Evolutionary conservation across 1,139 yeast genomes (phyloP).

Genomic region (Pichia terricola): DNA sequence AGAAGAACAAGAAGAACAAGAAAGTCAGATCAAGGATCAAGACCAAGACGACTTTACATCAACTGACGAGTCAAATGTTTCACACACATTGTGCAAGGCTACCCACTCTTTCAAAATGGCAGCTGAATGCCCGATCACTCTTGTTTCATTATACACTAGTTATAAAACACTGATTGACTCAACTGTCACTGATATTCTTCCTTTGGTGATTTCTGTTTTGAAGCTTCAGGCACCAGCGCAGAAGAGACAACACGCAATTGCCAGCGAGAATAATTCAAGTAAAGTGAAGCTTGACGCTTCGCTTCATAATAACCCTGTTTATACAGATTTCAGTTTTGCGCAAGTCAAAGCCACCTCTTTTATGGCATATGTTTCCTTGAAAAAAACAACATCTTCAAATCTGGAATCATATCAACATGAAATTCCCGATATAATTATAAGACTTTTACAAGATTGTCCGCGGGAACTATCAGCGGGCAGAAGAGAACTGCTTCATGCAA

Average conservation of each 20-base stretch:
- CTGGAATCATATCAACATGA: constrained; percentile 55
- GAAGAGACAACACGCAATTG: constrained; percentile 55
- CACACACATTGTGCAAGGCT: constrained; percentile 42
- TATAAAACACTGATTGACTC: constrained; percentile 68
- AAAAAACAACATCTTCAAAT: constrained; percentile 68
- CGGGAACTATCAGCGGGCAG: constrained; percentile 90
- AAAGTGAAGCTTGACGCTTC: constrained; percentile 51
- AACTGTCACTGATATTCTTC: constrained; percentile 69
- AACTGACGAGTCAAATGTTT: constrained; percentile 29
- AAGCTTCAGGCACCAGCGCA: constrained; percentile 70
- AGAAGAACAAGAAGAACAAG: neutral
- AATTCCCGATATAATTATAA: constrained; percentile 80
- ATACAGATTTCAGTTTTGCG: constrained; percentile 85
- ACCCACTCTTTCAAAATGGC: constrained; percentile 81
- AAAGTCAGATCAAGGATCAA: constrained; percentile 16
- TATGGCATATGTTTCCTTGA: constrained; percentile 79
- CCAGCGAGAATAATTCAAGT: constrained; percentile 45
- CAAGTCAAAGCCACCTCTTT: constrained; percentile 97
- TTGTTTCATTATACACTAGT: constrained; percentile 84
- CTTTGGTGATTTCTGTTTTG: constrained; percentile 69
- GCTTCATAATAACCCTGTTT: constrained; percentile 70
- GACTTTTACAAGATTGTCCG: constrained; percentile 91
- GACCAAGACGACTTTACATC: constrained; percentile 24
- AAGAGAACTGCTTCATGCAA: constrained; percentile 87
- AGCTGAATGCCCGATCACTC: constrained; percentile 94